Evolutionary conservation across 148 eudicot genomes (phyloP).

Genomic region (Diospyros kaki): DNA sequence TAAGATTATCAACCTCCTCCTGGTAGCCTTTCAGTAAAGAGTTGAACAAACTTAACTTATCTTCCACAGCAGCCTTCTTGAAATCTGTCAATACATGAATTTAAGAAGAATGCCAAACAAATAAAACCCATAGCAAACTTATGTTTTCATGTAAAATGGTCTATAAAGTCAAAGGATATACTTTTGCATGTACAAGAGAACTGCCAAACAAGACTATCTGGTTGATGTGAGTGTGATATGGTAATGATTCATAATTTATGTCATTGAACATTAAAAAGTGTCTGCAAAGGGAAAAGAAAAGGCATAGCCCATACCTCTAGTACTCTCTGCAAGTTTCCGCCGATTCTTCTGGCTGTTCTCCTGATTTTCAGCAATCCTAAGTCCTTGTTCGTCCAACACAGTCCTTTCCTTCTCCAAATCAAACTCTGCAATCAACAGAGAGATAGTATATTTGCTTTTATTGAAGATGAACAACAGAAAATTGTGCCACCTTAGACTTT

Average conservation of each 20-base stretch:
- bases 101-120: not conserved
- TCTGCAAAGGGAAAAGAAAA: not conserved
- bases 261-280: not conserved
- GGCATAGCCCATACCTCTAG: constrained; percentile 57
- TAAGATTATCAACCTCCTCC: constrained; percentile 97
- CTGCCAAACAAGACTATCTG: constrained; percentile 1
- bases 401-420: constrained; percentile 94
- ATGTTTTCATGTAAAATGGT: too few relatives aligned
- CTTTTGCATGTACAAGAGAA: not conserved
- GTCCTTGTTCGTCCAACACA: constrained; percentile 92
- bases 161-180: not conserved
- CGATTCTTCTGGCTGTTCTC: constrained; percentile 97
- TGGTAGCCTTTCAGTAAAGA: constrained; percentile 90
- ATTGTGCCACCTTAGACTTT: not conserved
- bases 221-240: not conserved
- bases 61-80: constrained; percentile 87
- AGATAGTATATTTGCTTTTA: not conserved
- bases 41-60: constrained; percentile 70
- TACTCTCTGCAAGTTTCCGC: constrained; percentile 94
- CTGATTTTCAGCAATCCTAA: constrained; percentile 92
- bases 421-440: constrained; percentile 52
- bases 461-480: not conserved
- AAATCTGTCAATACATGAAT: constrained; percentile 51
- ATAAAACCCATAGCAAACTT: too few relatives aligned
- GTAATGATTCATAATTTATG: too few relatives aligned